Conservation (phyloP, 176 grass and related monocot genomes). For the Thinopyrum elongatum region DNA sequence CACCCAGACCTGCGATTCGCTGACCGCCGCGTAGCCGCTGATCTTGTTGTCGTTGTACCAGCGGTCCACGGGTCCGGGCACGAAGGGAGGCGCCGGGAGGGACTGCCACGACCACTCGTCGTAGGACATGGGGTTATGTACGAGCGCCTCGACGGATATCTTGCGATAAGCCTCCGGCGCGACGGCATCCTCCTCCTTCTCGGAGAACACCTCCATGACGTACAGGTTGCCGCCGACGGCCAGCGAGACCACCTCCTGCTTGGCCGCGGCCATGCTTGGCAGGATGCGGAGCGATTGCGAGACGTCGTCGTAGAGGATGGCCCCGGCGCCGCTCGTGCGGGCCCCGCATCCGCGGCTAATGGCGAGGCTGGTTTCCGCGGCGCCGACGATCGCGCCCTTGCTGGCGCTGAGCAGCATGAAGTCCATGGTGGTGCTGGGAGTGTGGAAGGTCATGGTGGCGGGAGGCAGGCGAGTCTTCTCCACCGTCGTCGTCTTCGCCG, state of each 20-base stretch:
- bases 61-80: too few relatives aligned
- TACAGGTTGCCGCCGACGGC: not conserved
- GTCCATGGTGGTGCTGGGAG: not conserved
- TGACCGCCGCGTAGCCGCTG: not conserved
- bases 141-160: too few relatives aligned
- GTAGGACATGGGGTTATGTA: not conserved
- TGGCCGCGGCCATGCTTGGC: not conserved
- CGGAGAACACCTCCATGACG: not conserved
- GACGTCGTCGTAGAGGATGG: not conserved
- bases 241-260: not conserved
- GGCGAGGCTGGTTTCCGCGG: not conserved
- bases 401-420: not conserved
- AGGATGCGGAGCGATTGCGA: not conserved
- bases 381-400: not conserved
- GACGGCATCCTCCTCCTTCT: not conserved
- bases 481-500: too few relatives aligned
- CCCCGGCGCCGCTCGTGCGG: not conserved
- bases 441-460: not conserved
- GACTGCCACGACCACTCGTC: not conserved
- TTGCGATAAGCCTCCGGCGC: not conserved
- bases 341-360: too few relatives aligned
- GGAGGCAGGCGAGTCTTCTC: not conserved
- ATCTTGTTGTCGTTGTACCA: not conserved
- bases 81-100: not conserved
- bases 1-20: not conserved